These are phyloP conservation scores for Echinosophora koreensis DNA, from an alignment of 306 rosid species.

Conservation along the genomic window DNA sequence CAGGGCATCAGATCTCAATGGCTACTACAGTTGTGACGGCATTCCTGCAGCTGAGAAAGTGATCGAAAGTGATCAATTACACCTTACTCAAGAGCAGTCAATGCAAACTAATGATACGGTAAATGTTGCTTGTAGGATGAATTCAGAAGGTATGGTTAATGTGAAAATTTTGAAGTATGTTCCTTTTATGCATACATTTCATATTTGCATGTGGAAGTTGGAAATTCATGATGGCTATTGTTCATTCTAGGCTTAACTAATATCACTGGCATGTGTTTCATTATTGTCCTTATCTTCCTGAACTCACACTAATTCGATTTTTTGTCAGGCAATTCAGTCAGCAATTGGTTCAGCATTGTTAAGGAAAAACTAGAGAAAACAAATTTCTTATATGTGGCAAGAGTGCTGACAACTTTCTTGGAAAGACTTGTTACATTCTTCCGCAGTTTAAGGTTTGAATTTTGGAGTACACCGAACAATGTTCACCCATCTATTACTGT, in stretches of 20 bases:
- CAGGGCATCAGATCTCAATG: slow-evolving; percentile 63
- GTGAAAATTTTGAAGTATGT: slow-evolving; percentile 29
- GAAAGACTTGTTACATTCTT: slow-evolving; percentile 63
- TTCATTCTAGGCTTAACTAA: slow-evolving; percentile 24
- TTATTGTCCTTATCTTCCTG: slow-evolving; percentile 21
- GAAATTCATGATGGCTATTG: slow-evolving; percentile 21
- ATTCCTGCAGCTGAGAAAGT: slow-evolving; percentile 52
- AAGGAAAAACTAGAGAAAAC: slow-evolving; percentile 66
- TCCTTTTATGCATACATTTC: slow-evolving; percentile 35
- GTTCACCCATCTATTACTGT: slow-evolving; percentile 64
- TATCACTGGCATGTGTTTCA: slow-evolving; percentile 29
- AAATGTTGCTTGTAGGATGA: slow-evolving; percentile 49
- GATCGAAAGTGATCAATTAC: slow-evolving; percentile 46
- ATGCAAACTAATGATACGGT: slow-evolving; percentile 42
- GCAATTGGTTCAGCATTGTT: slow-evolving; percentile 50
- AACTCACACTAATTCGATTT: slow-evolving; percentile 28
- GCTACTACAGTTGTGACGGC: slow-evolving; percentile 85
- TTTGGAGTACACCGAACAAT: slow-evolving; percentile 72
- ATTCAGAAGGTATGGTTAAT: slow-evolving; percentile 66
- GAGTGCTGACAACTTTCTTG: slow-evolving; percentile 60
- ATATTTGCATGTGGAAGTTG: slow-evolving; percentile 30
- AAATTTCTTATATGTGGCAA: slow-evolving; percentile 51
- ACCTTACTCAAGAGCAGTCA: slow-evolving; percentile 47
- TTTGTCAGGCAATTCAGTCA: slow-evolving; percentile 60
- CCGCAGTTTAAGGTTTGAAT: slow-evolving; percentile 57